Evolutionary conservation across 2,329 filamentous ascomycete genomes (phyloP).

Genomic region (Fusarium neocosmosporiellum): DNA sequence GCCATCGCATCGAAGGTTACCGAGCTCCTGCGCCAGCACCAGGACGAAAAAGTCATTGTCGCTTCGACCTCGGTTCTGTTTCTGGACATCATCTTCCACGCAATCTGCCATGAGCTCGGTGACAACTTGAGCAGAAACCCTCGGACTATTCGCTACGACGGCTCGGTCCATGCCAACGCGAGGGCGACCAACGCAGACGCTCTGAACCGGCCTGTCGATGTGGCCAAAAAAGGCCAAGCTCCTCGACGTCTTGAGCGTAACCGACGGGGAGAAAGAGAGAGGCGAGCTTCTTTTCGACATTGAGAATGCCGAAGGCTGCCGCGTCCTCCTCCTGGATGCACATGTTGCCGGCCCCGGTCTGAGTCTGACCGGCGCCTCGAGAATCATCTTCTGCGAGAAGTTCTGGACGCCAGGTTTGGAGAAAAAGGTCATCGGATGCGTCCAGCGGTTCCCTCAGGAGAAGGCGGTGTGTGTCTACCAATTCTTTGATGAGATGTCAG

Average conservation of each 20-base stretch:
- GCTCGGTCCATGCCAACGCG: rapidly evolving
- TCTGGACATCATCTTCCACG: not conserved
- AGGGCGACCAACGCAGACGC: not conserved
- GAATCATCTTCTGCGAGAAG: not conserved
- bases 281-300: not conserved
- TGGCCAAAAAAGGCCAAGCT: not conserved
- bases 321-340: not conserved
- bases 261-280: not conserved
- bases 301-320: not conserved
- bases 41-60: not conserved
- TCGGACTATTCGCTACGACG: not conserved
- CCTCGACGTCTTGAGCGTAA: not conserved
- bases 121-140: not conserved
- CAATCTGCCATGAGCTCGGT: too few relatives aligned
- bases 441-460: not conserved
- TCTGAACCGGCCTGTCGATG: not conserved
- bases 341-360: not conserved
- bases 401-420: not conserved
- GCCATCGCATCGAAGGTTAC: not conserved
- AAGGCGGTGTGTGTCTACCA: not conserved
- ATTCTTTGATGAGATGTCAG: not conserved
- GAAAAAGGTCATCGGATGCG: not conserved
- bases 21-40: not conserved
- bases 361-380: not conserved
- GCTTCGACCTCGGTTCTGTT: not conserved